A percentile compares a stretch with the other conserved stretches of the same genome.
Conservation (phyloP, 1,284 basidiomycete species). For the Microbotryum violaceum region DNA sequence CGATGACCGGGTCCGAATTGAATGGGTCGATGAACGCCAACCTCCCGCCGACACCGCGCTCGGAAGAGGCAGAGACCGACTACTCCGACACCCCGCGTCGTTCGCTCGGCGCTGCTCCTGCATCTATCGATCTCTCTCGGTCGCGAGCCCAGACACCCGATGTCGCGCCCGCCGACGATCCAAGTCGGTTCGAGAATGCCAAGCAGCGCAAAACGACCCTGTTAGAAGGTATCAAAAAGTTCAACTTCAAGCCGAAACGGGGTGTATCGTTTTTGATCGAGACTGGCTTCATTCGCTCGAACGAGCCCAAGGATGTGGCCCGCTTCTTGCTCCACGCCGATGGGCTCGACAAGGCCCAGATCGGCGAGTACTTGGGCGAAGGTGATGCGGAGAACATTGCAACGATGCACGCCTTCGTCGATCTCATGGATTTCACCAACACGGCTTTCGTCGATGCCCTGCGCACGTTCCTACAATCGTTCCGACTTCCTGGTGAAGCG, state of each 20-base stretch:
- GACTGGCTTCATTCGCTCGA: conserved; percentile 75
- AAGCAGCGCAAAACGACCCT: conserved; percentile 95
- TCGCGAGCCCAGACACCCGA: conserved; percentile 55
- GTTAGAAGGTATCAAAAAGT: conserved; percentile 91
- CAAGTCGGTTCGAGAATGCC: conserved; percentile 85
- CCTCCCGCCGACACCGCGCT: background rate
- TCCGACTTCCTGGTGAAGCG: conserved; percentile 87
- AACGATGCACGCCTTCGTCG: conserved; percentile 93
- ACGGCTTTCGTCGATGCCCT: conserved; percentile 78
- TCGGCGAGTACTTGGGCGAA: conserved; percentile 97
- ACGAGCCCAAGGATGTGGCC: conserved; percentile 72
- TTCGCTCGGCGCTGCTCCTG: no score
- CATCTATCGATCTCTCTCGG: background rate
- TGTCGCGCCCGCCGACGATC: conserved; percentile 63
- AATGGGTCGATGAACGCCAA: background rate
- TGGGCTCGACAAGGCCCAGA: conserved; percentile 88
- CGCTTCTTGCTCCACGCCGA: conserved; percentile 81
- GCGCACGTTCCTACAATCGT: conserved; percentile 78
- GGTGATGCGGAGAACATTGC: conserved; percentile 79
- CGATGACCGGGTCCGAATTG: conserved; percentile 4
- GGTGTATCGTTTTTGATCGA: conserved; percentile 85
- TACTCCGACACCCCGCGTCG: no score
- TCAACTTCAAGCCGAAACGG: conserved; percentile 95
- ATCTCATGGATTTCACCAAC: conserved; percentile 74
- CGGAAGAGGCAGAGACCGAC: conserved; percentile 36